Base-by-base conservation (phyloP, 139 green algal genomes). In the Spirogloea muscicola region DNA sequence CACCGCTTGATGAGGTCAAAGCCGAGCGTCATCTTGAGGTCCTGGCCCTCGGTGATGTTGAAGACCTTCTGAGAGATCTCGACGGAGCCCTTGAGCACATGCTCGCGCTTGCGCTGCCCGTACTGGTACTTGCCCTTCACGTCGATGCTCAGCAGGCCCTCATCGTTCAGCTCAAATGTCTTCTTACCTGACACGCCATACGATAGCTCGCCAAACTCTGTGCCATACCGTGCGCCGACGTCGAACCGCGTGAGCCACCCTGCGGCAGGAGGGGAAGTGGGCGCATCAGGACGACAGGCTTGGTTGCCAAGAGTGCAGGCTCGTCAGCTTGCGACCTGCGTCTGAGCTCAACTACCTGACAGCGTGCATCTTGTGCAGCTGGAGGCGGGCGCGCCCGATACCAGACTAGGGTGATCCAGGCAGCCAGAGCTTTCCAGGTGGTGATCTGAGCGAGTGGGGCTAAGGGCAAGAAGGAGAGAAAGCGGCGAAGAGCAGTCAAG, bases 21-120 rank as follows among this genome's bases (percentile, higher is more conserved):
- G 18, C 87, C 86, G 13, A 90, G 39, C 38, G 72, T 74, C 1
- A 89, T 6, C 65, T 86, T 83, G n/a, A 91, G 69, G 58, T 91
- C 87, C 63, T 91, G 87, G 34, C 85, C 84, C 58, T 88, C 83
- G 18, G 85, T 89, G 75, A 91, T 89, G 65, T 90, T 90, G 67
- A 90, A 90, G 40, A 91, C 76, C 51, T 86, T 87, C 52, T 86
- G 82, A 39, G 46, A 85, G n/a, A 91, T 33, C 68, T 90, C 84
- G 0, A 84, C 58, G 4, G 3, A 37, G 36, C n/a, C 69, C 60
- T 72, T 79, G 21, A 27, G 18, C 33, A 58, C 13, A 65, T n/a
- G 57, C 57, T 13, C 16, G n/a, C n/a, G 38, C 49, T 76, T 76
- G 18, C 67, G 40, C n/a, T 68, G 29, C 67, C 18, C 40, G 51